Percentiles rank a stretch among this genome's conserved stretches.
These are phyloP conservation scores for Komagataella pseudopastoris DNA, from an alignment of 805 yeast genomes.

Conservation along the genomic window DNA sequence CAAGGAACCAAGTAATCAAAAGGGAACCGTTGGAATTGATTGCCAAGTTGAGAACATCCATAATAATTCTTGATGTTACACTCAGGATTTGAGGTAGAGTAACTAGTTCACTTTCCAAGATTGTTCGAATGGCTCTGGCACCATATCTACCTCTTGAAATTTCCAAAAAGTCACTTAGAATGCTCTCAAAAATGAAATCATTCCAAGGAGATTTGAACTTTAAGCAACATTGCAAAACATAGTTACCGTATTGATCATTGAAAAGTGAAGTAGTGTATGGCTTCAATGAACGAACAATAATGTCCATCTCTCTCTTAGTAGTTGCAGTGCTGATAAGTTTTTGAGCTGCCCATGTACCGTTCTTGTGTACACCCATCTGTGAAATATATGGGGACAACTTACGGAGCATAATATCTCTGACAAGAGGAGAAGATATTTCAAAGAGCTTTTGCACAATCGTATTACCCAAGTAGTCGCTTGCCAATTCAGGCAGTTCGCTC, in stretches of 20 bases:
- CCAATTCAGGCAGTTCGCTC: constrained; percentile 78
- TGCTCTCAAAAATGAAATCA: constrained; percentile 77
- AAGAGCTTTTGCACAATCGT: constrained; percentile 90
- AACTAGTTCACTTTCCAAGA: constrained; percentile 67
- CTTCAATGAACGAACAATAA: constrained; percentile 56
- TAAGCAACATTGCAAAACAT: constrained; percentile 87
- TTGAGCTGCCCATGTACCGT: constrained; percentile 99
- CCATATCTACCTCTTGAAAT: constrained; percentile 88
- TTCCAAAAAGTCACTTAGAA: constrained; percentile 63
- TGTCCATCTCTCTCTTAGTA: constrained; percentile 41
- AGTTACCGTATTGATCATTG: constrained; percentile 94
- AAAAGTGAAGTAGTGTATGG: constrained; percentile 79
- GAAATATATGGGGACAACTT: constrained; percentile 70
- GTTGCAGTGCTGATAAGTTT: constrained; percentile 70
- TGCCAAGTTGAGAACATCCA: constrained; percentile 67
- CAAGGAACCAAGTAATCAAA: constrained; percentile 87
- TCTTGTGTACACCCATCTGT: constrained; percentile 89
- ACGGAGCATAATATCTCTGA: constrained; percentile 72
- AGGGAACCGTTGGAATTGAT: constrained; percentile 80
- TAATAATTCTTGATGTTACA: constrained; percentile 65
- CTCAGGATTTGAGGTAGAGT: constrained; percentile 55
- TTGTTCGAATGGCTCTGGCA: constrained; percentile 88
- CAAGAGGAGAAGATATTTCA: constrained; percentile 50
- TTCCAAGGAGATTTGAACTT: constrained; percentile 84
- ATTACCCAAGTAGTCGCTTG: constrained; percentile 90